Evolutionary conservation across 257 asterid species (phyloP).

Genomic region (Petunia axillaris): DNA sequence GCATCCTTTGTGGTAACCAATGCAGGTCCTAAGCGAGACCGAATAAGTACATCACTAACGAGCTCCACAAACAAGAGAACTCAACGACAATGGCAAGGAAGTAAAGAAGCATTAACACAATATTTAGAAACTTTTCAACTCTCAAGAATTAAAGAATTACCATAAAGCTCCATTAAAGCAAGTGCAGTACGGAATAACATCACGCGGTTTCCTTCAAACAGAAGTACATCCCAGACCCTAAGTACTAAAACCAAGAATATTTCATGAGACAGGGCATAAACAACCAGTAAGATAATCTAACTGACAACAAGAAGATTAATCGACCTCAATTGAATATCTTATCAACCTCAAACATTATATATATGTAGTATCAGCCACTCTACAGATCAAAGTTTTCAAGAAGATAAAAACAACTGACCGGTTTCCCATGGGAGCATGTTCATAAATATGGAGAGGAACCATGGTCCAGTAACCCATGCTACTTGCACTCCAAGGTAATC

Average conservation of each 20-base stretch:
- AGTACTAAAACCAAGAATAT: conserved; percentile 63
- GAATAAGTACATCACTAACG: background rate
- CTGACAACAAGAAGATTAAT: conserved; percentile 20
- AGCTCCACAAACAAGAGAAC: conserved; percentile 32
- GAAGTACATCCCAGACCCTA: conserved; percentile 94
- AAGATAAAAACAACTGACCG: conserved; percentile 52
- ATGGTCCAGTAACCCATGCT: conserved; percentile 91
- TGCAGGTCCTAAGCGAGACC: conserved; percentile 82
- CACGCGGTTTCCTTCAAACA: conserved; percentile 88
- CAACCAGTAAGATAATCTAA: conserved; percentile 10
- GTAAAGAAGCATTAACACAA: conserved; percentile 8
- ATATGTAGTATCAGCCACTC: conserved; percentile 15
- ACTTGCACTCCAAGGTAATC: conserved; percentile 96
- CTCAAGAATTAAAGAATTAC: conserved; percentile 46
- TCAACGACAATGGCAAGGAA: conserved; percentile 16
- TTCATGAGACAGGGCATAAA: background rate
- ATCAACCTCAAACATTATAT: background rate
- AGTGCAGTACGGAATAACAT: conserved; percentile 92
- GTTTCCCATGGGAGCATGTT: conserved; percentile 99
- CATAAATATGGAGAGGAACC: conserved; percentile 92
- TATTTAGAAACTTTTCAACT: background rate
- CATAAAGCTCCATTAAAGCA: conserved; percentile 86
- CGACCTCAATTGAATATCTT: background rate
- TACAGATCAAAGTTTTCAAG: conserved; percentile 16
- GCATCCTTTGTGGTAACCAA: conserved; percentile 94